Evolutionary conservation across 805 yeast genomes (phyloP).

Genomic region (Blastobotrys muscicola): DNA sequence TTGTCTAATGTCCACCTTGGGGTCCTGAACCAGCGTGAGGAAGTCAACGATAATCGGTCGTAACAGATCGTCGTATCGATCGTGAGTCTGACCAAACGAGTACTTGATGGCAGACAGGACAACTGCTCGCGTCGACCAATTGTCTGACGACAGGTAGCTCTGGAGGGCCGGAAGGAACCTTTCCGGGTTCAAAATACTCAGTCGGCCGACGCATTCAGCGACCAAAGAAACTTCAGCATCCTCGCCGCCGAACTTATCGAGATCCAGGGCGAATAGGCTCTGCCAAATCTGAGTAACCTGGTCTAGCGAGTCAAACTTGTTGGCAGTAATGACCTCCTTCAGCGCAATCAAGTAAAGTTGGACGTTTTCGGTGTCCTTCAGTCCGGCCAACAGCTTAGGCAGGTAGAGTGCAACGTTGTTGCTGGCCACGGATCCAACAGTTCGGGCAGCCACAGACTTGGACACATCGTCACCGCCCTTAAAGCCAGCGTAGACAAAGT

Average conservation of each 20-base stretch:
- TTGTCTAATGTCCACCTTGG: slow-evolving; percentile 44
- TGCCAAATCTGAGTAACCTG: slow-evolving; percentile 16
- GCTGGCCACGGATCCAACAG: slow-evolving; percentile 42
- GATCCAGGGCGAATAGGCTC: slow-evolving; percentile 10
- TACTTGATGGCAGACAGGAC: slow-evolving; percentile 32
- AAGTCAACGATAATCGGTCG: slow-evolving; percentile 21
- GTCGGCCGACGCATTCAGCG: slow-evolving; percentile 21
- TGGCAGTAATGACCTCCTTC: slow-evolving; percentile 20
- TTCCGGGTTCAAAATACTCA: slow-evolving; percentile 24
- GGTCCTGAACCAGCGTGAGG: slow-evolving; percentile 26
- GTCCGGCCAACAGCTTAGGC: slow-evolving; percentile 29
- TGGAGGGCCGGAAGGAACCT: slow-evolving; percentile 25
- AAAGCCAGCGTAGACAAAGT: slow-evolving; percentile 30
- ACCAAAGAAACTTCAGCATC: slow-evolving; percentile 11
- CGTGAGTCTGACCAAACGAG: slow-evolving; percentile 26
- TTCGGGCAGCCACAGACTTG: slow-evolving; percentile 40
- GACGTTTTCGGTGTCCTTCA: slow-evolving; percentile 18
- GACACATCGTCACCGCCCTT: slow-evolving; percentile 28
- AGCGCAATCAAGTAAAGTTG: slow-evolving; percentile 26
- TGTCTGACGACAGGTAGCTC: slow-evolving; percentile 17
- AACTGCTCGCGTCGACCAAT: slow-evolving; percentile 17
- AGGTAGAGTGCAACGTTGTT: slow-evolving; percentile 32
- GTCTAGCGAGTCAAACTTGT: slow-evolving; percentile 7
- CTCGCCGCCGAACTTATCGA: slow-evolving; percentile 3
- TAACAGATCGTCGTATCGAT: slow-evolving; percentile 15